Evolutionary conservation across 768 basidiomycete genomes (phyloP).

Genomic region (Steccherinum ochraceum): DNA sequence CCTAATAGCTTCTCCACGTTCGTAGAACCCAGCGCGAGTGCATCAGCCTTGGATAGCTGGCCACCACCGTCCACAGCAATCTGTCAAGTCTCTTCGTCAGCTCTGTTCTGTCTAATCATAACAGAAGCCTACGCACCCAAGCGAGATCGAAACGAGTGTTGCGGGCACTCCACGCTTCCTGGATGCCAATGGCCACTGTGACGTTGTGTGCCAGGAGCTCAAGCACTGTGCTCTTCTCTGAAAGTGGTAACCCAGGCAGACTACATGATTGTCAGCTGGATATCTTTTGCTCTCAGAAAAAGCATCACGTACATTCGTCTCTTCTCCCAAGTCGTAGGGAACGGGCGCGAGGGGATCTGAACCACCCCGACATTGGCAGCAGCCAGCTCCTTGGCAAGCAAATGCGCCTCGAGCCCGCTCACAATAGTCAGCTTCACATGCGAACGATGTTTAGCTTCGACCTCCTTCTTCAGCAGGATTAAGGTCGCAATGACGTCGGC

Average conservation of each 20-base stretch:
- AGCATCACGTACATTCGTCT: slow-evolving; percentile 46
- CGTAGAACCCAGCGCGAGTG: slow-evolving; percentile 45
- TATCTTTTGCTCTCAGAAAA: background rate
- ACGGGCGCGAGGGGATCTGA: slow-evolving; percentile 54
- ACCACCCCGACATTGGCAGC: slow-evolving; percentile 66
- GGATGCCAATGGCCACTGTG: slow-evolving; percentile 48
- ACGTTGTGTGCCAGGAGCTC: slow-evolving; percentile 55
- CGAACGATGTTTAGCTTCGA: slow-evolving; percentile 30
- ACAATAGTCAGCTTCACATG: slow-evolving; percentile 38
- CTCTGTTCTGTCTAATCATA: too few relatives aligned
- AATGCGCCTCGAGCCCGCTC: slow-evolving; percentile 55
- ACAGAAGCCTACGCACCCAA: slow-evolving; percentile 37
- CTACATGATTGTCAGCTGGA: slow-evolving; percentile 25
- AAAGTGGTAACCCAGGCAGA: slow-evolving; percentile 65
- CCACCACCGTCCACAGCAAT: slow-evolving; percentile 18
- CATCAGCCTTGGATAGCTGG: slow-evolving; percentile 30
- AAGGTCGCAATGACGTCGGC: slow-evolving; percentile 75
- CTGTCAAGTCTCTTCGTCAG: slow-evolving; percentile 1
- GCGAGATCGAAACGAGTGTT: slow-evolving; percentile 29
- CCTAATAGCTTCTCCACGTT: slow-evolving; percentile 53
- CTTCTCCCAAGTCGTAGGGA: slow-evolving; percentile 49
- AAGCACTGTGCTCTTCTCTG: slow-evolving; percentile 44
- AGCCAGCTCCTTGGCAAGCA: slow-evolving; percentile 59
- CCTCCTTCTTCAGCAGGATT: slow-evolving; percentile 51
- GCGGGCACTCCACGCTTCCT: slow-evolving; percentile 23